phyloP scores from a whole-genome alignment of 2,329 filamentous ascomycete genomes.

The Talaromyces sp. region DNA sequence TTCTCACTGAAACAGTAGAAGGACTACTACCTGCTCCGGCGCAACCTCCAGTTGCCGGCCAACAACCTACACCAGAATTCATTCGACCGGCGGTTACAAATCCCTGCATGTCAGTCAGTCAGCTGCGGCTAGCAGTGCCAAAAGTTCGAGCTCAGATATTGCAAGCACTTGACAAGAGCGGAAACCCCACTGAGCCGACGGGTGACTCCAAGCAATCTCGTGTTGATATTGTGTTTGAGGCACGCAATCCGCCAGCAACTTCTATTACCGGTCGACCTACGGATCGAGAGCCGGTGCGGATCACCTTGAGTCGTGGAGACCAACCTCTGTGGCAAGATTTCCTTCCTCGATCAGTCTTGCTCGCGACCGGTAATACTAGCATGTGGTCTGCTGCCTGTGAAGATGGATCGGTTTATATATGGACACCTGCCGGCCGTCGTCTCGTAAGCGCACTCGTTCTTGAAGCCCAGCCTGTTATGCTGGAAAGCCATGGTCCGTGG shows the following conservation, averaged over 20 bases:
- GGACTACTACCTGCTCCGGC: constrained; percentile 72
- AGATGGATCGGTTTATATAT: constrained; percentile 82
- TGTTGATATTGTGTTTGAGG: constrained; percentile 77
- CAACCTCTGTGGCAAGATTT: constrained; percentile 90
- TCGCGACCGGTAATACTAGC: constrained; percentile 81
- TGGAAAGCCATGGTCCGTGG: constrained; percentile 87
- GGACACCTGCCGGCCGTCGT: constrained; percentile 86
- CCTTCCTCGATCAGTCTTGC: constrained; percentile 76
- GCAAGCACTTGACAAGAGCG: constrained; percentile 62
- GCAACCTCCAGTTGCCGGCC: constrained; percentile 53
- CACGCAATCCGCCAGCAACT: constrained; percentile 67
- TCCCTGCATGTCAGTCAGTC: constrained; percentile 73
- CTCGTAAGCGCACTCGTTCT: constrained; percentile 78
- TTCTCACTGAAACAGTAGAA: constrained; percentile 70
- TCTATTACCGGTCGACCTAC: constrained; percentile 55
- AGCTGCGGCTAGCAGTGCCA: constrained; percentile 80
- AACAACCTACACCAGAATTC: constrained; percentile 71
- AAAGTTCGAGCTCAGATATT: constrained; percentile 78
- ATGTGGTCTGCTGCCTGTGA: constrained; percentile 94
- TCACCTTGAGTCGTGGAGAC: constrained; percentile 76
- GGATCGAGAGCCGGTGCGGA: constrained; percentile 74
- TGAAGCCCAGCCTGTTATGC: constrained; percentile 87
- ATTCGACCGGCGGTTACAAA: constrained; percentile 83
- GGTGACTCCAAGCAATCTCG: constrained; percentile 44
- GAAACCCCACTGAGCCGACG: constrained; percentile 39